These are phyloP conservation scores for Candida argentea DNA, from an alignment of 805 yeast species.

Conservation along the genomic window DNA sequence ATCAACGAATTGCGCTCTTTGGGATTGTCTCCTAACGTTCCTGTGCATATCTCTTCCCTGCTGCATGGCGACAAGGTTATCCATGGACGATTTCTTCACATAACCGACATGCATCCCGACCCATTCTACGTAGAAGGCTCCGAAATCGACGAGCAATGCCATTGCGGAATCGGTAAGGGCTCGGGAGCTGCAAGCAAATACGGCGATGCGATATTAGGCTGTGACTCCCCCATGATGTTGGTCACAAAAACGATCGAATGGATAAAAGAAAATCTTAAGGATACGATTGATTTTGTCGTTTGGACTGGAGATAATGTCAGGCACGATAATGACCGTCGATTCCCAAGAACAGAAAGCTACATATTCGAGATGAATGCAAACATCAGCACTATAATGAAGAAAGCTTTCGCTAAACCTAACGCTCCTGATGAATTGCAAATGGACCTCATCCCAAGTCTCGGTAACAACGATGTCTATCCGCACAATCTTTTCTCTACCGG, in stretches of 20 bases:
- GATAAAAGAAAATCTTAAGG: constrained; percentile 54
- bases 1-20: constrained; percentile 7
- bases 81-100: constrained; percentile 75
- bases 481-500: constrained; percentile 81
- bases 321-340: constrained; percentile 68
- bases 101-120: constrained; percentile 85
- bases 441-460: constrained; percentile 58
- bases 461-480: constrained; percentile 85
- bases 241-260: constrained; percentile 57
- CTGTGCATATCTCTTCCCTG: constrained; percentile 14
- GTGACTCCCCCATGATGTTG: constrained; percentile 62
- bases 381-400: constrained; percentile 43
- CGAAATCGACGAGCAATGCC: constrained; percentile 42
- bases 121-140: constrained; percentile 48
- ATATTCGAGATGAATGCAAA: constrained; percentile 60
- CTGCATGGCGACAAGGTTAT: constrained; percentile 21
- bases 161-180: constrained; percentile 39
- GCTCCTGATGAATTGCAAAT: constrained; percentile 37
- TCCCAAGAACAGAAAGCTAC: constrained; percentile 64
- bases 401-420: constrained; percentile 38
- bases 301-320: constrained; percentile 91
- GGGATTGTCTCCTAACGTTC: constrained; percentile 26
- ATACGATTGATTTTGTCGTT: constrained; percentile 72
- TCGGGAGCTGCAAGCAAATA: constrained; percentile 53
- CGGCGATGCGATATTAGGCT: constrained; percentile 69